Conservation (phyloP, 352 stramenopile genomes). For the Pseudoperonospora humuli region DNA sequence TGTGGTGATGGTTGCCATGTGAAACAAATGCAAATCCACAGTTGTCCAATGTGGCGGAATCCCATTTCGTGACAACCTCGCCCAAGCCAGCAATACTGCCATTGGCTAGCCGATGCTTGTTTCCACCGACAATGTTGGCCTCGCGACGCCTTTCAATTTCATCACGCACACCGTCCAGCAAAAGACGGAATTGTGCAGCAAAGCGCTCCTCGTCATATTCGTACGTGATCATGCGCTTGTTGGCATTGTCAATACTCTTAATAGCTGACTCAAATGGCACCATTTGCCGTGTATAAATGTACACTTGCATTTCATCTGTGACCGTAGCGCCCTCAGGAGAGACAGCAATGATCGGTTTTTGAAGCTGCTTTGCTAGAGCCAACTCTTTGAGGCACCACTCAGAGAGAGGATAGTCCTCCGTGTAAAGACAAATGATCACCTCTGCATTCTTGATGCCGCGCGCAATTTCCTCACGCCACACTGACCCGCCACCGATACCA, state of each 20-base stretch:
- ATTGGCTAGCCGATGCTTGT: conserved; percentile 22
- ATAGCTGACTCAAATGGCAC: conserved; percentile 73
- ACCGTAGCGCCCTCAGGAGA: conserved; percentile 50
- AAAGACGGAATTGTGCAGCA: conserved; percentile 42
- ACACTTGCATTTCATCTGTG: conserved; percentile 74
- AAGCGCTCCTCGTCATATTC: conserved; percentile 59
- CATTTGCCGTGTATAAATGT: conserved; percentile 80
- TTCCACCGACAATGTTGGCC: conserved; percentile 30
- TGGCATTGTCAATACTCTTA: conserved; percentile 41
- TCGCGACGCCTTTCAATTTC: conserved; percentile 69
- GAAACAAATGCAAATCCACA: conserved; percentile 59
- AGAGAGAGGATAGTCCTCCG: conserved; percentile 58
- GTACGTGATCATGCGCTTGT: conserved; percentile 54
- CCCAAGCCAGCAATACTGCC: conserved; percentile 22
- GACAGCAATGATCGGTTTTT: conserved; percentile 59
- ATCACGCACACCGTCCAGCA: conserved; percentile 67
- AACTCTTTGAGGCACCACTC: conserved; percentile 82
- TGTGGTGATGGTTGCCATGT: conserved; percentile 61
- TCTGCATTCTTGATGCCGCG: conserved; percentile 67
- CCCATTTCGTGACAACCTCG: conserved; percentile 33
- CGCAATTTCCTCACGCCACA: conserved; percentile 80
- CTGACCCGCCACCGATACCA: conserved; percentile 67
- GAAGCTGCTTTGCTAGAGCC: conserved; percentile 58
- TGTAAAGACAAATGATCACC: conserved; percentile 65
- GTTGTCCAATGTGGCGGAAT: conserved; percentile 22